These are phyloP conservation scores for Pleurotus pulmonarius DNA, from an alignment of 768 basidiomycete species.

Conservation along the genomic window DNA sequence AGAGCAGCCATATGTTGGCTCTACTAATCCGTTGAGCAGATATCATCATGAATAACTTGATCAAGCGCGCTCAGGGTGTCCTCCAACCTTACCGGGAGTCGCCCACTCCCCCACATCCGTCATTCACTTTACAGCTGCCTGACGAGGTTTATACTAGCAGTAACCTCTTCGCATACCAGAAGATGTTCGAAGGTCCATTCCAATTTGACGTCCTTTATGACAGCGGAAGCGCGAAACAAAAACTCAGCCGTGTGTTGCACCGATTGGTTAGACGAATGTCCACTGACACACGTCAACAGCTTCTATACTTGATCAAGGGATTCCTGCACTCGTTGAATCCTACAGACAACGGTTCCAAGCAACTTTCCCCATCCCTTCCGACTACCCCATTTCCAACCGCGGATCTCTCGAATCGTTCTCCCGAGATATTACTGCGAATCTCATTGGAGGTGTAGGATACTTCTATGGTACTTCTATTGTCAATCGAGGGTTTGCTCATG, in stretches of 20 bases:
- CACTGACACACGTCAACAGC: slow-evolving; percentile 36
- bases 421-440: slow-evolving; percentile 84
- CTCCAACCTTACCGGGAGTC: slow-evolving; percentile 52
- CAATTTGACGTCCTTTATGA: slow-evolving; percentile 90
- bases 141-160: slow-evolving; percentile 69
- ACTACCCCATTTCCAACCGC: slow-evolving; percentile 44
- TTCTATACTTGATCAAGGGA: slow-evolving; percentile 59
- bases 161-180: slow-evolving; percentile 87
- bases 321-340: slow-evolving; percentile 56
- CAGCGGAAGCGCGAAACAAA: slow-evolving; percentile 61
- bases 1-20: background rate
- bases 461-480: slow-evolving; percentile 91
- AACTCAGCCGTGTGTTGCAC: slow-evolving; percentile 54
- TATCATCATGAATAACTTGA: slow-evolving; percentile 55
- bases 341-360: slow-evolving; percentile 67
- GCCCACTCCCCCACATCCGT: slow-evolving; percentile 66
- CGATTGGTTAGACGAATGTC: background rate
- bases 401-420: slow-evolving; percentile 68
- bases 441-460: slow-evolving; percentile 92
- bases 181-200: slow-evolving; percentile 79
- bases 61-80: slow-evolving; percentile 51
- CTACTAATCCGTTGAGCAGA: slow-evolving; percentile 36
- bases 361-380: slow-evolving; percentile 64
- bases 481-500: slow-evolving; percentile 79
- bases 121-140: slow-evolving; percentile 71